These are phyloP conservation scores for Hypoxylon sp. DNA, from an alignment of 2,329 filamentous ascomycete species.

Conservation along the genomic window DNA sequence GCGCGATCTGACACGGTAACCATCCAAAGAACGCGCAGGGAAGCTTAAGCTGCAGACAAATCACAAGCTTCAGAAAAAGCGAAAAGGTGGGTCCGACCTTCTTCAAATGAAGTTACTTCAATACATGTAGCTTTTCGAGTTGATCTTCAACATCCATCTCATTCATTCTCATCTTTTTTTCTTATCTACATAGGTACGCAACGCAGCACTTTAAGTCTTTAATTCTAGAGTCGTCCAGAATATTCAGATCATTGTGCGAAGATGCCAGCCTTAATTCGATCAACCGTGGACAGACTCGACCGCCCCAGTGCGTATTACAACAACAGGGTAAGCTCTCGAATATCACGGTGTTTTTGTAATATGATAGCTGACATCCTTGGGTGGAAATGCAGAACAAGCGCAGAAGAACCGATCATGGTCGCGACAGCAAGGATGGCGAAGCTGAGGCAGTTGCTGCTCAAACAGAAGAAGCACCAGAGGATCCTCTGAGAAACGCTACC, in stretches of 20 bases:
- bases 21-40: slow-evolving; percentile 7
- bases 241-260: too few species aligned
- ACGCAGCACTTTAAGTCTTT: too few species aligned
- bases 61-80: slow-evolving; percentile 1
- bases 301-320: slow-evolving; percentile 94
- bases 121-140: background rate
- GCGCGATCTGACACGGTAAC: slow-evolving; percentile 30
- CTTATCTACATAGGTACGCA: slow-evolving; percentile 1
- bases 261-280: slow-evolving; percentile 51
- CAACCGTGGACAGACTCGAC: slow-evolving; percentile 91
- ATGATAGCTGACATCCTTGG: slow-evolving; percentile 24
- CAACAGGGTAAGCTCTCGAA: slow-evolving; percentile 69
- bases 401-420: slow-evolving; percentile 63
- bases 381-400: slow-evolving; percentile 72
- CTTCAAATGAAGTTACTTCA: slow-evolving; percentile 6
- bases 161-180: slow-evolving; percentile 22
- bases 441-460: slow-evolving; percentile 54
- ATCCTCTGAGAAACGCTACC: slow-evolving; percentile 85
- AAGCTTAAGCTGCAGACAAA: slow-evolving; percentile 13
- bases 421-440: slow-evolving; percentile 63
- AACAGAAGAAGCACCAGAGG: slow-evolving; percentile 67
- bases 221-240: too few species aligned
- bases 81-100: slow-evolving; percentile 31
- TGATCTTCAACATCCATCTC: too few species aligned
- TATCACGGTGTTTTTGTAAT: slow-evolving; percentile 10